A percentile compares a stretch with the other conserved stretches of the same genome.
phyloP scores from a whole-genome alignment of 306 rosid genomes.

The Medicago lupulina region DNA sequence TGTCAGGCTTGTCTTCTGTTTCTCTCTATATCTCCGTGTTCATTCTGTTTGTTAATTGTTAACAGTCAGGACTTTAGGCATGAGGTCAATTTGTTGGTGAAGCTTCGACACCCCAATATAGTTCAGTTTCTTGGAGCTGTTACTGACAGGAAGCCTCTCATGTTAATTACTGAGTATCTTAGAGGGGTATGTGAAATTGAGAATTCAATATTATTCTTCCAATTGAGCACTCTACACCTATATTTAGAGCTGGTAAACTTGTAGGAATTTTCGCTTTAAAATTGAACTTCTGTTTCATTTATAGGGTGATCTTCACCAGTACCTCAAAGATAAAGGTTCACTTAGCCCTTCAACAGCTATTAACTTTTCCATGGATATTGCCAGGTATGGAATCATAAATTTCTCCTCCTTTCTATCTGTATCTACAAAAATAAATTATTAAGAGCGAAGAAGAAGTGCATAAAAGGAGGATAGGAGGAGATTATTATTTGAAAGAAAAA shows the following conservation, averaged over 20 bases:
- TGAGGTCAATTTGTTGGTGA: conserved; percentile 94
- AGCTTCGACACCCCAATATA: conserved; percentile 97
- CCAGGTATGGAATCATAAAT: conserved; percentile 60
- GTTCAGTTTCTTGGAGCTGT: conserved; percentile 99
- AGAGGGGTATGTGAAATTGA: conserved; percentile 71
- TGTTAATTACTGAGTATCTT: conserved; percentile 93
- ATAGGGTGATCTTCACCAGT: conserved; percentile 96
- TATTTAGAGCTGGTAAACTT: conserved; percentile 24
- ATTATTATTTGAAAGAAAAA: background rate
- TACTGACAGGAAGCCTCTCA: conserved; percentile 91
- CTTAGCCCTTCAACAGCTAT: conserved; percentile 76
- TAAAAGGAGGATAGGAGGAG: conserved; percentile 18
- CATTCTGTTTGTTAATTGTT: conserved; percentile 28
- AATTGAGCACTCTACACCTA: conserved; percentile 32
- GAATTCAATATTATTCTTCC: conserved; percentile 32
- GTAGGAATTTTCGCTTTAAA: conserved; percentile 32
- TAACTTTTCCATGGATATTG: conserved; percentile 88
- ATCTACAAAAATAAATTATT: conserved; percentile 8
- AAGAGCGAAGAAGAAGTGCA: conserved; percentile 16
- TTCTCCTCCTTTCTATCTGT: background rate
- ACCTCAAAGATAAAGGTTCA: conserved; percentile 91
- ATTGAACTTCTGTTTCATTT: conserved; percentile 49
- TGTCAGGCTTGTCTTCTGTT: conserved; percentile 19
- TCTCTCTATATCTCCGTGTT: background rate
- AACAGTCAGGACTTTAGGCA: conserved; percentile 95